Evolutionary conservation across 345 rosid genomes (phyloP).

Genomic region (Turnera subulata): DNA sequence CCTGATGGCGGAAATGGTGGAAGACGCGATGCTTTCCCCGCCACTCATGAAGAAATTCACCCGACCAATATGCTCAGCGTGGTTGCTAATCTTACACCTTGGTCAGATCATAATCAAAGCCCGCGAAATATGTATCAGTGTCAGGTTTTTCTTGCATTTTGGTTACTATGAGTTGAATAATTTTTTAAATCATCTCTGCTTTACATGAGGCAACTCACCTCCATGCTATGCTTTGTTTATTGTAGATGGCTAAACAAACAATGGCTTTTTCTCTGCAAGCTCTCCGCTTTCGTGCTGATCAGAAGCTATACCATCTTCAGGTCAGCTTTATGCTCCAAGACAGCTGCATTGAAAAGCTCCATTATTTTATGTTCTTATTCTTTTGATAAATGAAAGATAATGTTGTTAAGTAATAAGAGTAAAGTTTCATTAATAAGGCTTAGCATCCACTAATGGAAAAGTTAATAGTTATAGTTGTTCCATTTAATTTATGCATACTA

Average conservation of each 20-base stretch:
- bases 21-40: conserved; percentile 58
- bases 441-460: too few relatives aligned
- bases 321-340: conserved; percentile 30
- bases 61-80: conserved; percentile 95
- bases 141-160: conserved; percentile 46
- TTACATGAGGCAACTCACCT: too few relatives aligned
- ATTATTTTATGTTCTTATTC: neutral
- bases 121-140: conserved; percentile 99
- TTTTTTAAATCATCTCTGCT: neutral
- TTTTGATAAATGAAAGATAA: neutral
- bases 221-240: neutral
- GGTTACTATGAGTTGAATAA: conserved; percentile 2
- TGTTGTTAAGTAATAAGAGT: too few relatives aligned
- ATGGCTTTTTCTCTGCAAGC: conserved; percentile 93
- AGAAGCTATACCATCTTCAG: conserved; percentile 96
- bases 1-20: conserved; percentile 97
- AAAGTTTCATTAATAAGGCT: too few relatives aligned
- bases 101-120: conserved; percentile 99
- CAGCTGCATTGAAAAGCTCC: neutral
- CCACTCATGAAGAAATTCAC: conserved; percentile 93
- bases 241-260: conserved; percentile 96
- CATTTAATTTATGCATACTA: too few relatives aligned
- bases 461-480: too few relatives aligned
- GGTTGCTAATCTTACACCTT: conserved; percentile 97
- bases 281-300: conserved; percentile 77